Evolutionary conservation across 768 basidiomycete species (phyloP).

Genomic region (Coprinopsis sp.): DNA sequence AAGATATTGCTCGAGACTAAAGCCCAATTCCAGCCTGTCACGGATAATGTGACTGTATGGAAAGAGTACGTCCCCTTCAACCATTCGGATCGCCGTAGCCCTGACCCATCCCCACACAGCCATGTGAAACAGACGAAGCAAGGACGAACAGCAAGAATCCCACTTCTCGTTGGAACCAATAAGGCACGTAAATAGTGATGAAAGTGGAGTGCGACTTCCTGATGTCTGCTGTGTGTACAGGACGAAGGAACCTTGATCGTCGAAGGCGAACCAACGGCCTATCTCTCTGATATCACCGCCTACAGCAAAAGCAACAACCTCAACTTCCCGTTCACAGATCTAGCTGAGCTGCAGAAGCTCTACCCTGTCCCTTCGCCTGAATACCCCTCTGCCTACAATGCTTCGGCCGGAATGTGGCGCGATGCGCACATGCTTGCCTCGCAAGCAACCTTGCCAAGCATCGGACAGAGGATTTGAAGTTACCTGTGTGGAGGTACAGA

Average conservation of each 20-base stretch:
- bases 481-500: constrained; percentile 28
- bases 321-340: constrained; percentile 26
- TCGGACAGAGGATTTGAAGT: constrained; percentile 15
- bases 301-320: constrained; percentile 31
- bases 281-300: constrained; percentile 24
- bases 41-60: constrained; percentile 29
- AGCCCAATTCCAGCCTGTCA: constrained; percentile 30
- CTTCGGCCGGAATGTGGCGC: constrained; percentile 29
- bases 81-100: background rate
- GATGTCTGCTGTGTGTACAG: constrained; percentile 8
- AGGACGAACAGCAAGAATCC: constrained; percentile 26
- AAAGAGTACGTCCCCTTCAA: constrained; percentile 22
- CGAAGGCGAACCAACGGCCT: constrained; percentile 30
- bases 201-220: background rate
- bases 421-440: constrained; percentile 33
- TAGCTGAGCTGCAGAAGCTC: constrained; percentile 18
- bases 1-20: constrained; percentile 22
- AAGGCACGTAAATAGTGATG: constrained; percentile 16
- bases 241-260: constrained; percentile 32
- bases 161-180: constrained; percentile 28
- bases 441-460: constrained; percentile 25
- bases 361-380: constrained; percentile 25
- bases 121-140: constrained; percentile 25
- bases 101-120: constrained; percentile 9
- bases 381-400: constrained; percentile 29